Evolutionary conservation across 441 rosid genomes (phyloP).

Genomic region (Mallotus japonicus): DNA sequence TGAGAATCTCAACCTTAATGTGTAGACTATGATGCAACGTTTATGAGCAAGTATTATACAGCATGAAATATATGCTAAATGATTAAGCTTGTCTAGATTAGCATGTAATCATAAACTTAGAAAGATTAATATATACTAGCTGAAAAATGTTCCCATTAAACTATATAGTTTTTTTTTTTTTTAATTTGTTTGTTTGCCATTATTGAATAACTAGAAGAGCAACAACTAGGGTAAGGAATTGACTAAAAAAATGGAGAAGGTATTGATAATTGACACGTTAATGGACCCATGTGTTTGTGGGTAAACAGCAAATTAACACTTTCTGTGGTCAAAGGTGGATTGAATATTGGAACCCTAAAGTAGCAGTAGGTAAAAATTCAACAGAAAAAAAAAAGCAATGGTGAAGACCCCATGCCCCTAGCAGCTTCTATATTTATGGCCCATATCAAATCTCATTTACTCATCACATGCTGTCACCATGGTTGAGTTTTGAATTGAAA

Average conservation of each 20-base stretch:
- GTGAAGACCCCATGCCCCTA: too few relatives aligned
- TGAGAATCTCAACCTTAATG: constrained; percentile 1
- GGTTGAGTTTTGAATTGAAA: too few relatives aligned
- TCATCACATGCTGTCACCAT: too few relatives aligned
- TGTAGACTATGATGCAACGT: not conserved
- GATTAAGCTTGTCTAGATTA: constrained; percentile 13
- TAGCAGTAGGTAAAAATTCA: too few relatives aligned
- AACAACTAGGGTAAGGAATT: not conserved
- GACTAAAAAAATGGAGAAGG: not conserved
- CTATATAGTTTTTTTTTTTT: not conserved
- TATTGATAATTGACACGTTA: not conserved
- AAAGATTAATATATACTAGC: not conserved
- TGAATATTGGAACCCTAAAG: too few relatives aligned
- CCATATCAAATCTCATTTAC: too few relatives aligned
- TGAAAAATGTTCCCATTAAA: not conserved
- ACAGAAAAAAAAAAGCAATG: too few relatives aligned
- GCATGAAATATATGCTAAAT: not conserved
- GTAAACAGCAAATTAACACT: constrained; percentile 13
- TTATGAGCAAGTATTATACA: constrained; percentile 1
- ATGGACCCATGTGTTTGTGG: constrained; percentile 11
- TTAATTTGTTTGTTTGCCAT: not conserved
- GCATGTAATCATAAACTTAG: constrained; percentile 5
- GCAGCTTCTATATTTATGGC: too few relatives aligned
- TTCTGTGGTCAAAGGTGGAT: constrained; percentile 5
- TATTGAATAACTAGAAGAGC: not conserved